Base-by-base conservation (phyloP, 2,329 filamentous ascomycete species). In the Alternaria dauci region DNA sequence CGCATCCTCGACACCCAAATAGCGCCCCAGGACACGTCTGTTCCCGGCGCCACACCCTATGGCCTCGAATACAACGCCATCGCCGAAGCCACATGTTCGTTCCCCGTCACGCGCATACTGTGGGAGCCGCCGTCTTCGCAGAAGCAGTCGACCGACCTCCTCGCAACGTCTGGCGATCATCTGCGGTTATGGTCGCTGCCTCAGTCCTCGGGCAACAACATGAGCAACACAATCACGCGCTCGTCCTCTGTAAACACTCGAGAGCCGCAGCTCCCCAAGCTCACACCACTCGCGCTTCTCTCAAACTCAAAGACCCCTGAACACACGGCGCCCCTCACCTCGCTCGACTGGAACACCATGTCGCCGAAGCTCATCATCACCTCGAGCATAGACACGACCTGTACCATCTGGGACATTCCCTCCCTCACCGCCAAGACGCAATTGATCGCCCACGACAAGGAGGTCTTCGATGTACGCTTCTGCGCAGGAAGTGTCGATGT, bases 341-440 rank as follows among this genome's bases (percentile, higher is more conserved):
- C 94, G 16, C 85, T 99, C 47, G 95, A 99, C 78, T 99, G 95
- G 95, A 99, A 99, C 74, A 96, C 92, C 2, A 90, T 99, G 53
- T 97, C 93, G 25, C 95, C 95, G 0, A 97, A 94, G 77, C 84
- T 99, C 55, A 99, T 99, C 75, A 99, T 99, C 73, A 99, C 95
- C 1, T 97, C 94, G 4, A 98, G 94, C 78, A 99, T 99, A 74
- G 95, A 99, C 76, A 99, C 95, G 1, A 99, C 95, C 6, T 99
- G 95, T 81, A 99, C 95, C 5, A 99, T 99, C 68, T 99, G 95
- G 95, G 95, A 99, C 78, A 99, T 99, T 57, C 95, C 95, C 4
- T 97, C 95, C 1, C 84, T 99, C 64, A 99, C 95, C 0, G 95
- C 95, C 53, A 99, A 99, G 81, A 99, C 95, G 2, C 95, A 99